Conservation (phyloP, 345 rosid species). For the Mercurialis annua region DNA sequence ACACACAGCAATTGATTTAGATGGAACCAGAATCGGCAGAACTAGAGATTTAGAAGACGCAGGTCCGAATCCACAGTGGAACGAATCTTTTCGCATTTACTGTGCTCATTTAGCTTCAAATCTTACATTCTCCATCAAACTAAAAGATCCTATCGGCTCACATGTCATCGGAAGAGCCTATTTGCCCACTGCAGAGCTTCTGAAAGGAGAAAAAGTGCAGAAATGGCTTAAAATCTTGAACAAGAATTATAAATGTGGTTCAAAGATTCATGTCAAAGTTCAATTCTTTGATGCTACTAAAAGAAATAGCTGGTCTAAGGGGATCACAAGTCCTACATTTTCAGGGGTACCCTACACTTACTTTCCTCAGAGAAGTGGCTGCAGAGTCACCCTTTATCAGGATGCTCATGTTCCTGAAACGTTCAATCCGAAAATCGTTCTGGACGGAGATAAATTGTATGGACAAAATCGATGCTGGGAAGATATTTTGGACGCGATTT, state of each 20-base stretch:
- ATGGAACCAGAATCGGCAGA: conserved; percentile 35
- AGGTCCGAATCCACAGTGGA: conserved; percentile 31
- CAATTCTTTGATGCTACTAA: conserved; percentile 31
- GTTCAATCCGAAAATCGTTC: conserved; percentile 31
- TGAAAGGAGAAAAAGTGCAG: conserved; percentile 37
- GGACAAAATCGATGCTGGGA: conserved; percentile 47
- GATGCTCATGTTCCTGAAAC: conserved; percentile 48
- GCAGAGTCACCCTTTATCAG: conserved; percentile 51
- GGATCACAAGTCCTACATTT: conserved; percentile 37
- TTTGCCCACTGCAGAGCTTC: conserved; percentile 34
- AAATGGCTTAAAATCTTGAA: conserved; percentile 37
- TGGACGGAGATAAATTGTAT: conserved; percentile 32
- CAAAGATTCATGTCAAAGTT: conserved; percentile 44
- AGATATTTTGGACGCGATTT: conserved; percentile 47
- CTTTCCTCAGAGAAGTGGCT: conserved; percentile 41
- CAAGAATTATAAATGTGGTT: conserved; percentile 21
- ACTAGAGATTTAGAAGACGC: conserved; percentile 30
- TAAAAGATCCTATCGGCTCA: conserved; percentile 33
- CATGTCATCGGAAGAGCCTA: conserved; percentile 41
- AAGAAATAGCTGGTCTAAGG: conserved; percentile 39
- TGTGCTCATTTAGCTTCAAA: conserved; percentile 49
- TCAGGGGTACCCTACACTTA: conserved; percentile 50
- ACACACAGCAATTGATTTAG: conserved; percentile 40
- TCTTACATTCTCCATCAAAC: conserved; percentile 43
- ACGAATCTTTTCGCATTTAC: conserved; percentile 43